Percentiles rank a stretch among this genome's conserved stretches.
phyloP scores from a whole-genome alignment of 2,329 filamentous ascomycete species.

The Cladophialophora immunda region DNA sequence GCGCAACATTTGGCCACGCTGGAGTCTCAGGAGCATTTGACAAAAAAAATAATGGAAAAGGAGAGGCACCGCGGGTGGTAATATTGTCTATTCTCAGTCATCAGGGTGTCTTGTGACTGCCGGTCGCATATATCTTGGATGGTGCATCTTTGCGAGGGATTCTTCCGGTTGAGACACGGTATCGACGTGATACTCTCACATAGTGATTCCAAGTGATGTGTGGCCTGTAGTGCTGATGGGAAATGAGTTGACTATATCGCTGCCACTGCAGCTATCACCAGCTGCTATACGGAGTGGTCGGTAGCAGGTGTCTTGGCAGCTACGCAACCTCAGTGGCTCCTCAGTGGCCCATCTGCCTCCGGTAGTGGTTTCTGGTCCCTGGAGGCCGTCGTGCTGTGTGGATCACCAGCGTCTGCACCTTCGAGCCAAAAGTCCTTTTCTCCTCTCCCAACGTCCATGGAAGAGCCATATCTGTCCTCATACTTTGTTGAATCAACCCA shows the following conservation, averaged over 20 bases:
- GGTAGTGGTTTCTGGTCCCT: constrained; percentile 2
- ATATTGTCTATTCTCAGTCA: neutral
- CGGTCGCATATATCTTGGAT: neutral
- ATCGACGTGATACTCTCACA: neutral
- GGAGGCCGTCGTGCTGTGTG: constrained; percentile 10
- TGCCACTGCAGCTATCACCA: neutral
- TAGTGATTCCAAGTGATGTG: neutral
- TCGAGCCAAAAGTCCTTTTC: constrained; percentile 27
- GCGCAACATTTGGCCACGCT: constrained; percentile 11
- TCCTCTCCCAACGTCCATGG: constrained; percentile 22
- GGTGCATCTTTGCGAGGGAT: neutral
- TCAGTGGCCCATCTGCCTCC: constrained; percentile 1
- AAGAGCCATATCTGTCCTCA: constrained; percentile 35
- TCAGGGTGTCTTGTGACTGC: neutral
- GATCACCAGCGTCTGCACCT: constrained; percentile 20
- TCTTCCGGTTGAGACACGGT: neutral
- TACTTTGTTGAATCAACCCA: constrained; percentile 21
- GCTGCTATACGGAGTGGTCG: neutral
- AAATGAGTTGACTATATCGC: neutral
- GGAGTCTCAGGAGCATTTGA: constrained; percentile 1
- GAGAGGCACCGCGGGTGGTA: constrained; percentile 5
- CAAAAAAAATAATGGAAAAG: constrained; percentile 8
- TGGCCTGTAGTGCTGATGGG: neutral
- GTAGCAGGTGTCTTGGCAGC: constrained; percentile 5
- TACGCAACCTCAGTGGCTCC: constrained; percentile 8